phyloP scores from a whole-genome alignment of 2,329 filamentous ascomycete genomes.

The Pyricularia pennisetigena region DNA sequence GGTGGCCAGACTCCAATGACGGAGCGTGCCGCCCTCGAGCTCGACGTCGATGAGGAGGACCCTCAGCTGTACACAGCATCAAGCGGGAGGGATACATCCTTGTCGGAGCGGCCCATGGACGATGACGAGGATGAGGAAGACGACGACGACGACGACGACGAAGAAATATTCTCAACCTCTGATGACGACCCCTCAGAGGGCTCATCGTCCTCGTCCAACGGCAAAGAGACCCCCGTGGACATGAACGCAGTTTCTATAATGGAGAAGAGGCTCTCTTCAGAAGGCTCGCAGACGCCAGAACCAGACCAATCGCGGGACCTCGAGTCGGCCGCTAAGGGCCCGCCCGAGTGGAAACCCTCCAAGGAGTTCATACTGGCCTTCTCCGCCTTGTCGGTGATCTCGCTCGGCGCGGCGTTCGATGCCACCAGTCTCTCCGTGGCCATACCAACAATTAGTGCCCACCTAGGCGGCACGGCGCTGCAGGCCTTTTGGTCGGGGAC shows the following conservation, averaged over 20 bases:
- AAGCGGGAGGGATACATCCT: neutral
- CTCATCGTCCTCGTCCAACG: neutral
- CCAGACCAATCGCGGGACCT: neutral
- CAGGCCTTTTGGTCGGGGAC: constrained; percentile 66
- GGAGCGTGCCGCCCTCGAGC: neutral
- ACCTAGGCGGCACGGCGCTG: constrained; percentile 40
- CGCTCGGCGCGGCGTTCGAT: constrained; percentile 54
- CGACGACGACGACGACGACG: neutral
- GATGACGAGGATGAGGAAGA: neutral
- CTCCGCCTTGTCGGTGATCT: constrained; percentile 40
- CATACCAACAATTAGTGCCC: constrained; percentile 40
- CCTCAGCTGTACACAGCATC: neutral
- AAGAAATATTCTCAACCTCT: neutral
- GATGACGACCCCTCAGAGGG: neutral
- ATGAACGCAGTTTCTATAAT: neutral
- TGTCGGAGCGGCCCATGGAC: neutral
- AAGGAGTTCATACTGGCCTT: constrained; percentile 36
- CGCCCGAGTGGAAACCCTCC: neutral
- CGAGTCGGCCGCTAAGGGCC: neutral
- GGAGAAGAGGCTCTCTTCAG: neutral
- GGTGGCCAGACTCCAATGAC: neutral
- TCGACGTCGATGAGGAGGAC: neutral
- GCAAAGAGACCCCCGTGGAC: neutral
- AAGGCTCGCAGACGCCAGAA: neutral
- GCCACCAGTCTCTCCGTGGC: constrained; percentile 57